These are phyloP conservation scores for Salmacisia buchloeana DNA, from an alignment of 1,284 basidiomycete species.

Conservation along the genomic window DNA sequence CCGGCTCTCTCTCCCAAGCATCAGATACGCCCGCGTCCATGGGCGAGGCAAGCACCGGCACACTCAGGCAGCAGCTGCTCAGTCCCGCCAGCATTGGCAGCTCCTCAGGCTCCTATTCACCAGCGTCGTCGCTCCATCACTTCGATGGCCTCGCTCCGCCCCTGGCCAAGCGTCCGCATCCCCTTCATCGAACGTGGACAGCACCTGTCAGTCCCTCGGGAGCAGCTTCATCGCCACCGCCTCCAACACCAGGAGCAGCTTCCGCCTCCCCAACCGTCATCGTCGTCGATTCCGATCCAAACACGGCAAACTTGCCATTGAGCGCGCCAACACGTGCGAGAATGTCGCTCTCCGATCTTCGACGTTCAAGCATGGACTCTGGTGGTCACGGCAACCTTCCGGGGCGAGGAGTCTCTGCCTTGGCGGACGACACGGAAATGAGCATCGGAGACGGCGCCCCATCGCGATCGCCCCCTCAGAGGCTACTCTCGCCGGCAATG, in stretches of 20 bases:
- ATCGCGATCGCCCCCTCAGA: not conserved
- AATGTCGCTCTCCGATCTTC: too few relatives aligned
- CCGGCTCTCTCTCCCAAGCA: not conserved
- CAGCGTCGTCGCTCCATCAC: not conserved
- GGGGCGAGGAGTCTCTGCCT: too few relatives aligned
- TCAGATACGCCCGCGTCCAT: too few relatives aligned
- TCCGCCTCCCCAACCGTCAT: not conserved
- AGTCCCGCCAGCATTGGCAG: not conserved
- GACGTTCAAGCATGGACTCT: too few relatives aligned
- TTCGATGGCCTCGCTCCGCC: not conserved
- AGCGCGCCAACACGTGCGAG: too few relatives aligned
- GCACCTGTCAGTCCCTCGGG: not conserved
- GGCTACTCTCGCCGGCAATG: not conserved
- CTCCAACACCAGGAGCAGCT: too few relatives aligned
- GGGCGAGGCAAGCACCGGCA: not conserved
- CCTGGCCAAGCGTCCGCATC: not conserved
- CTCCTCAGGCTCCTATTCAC: not conserved
- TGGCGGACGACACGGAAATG: not conserved
- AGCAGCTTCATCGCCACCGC: not conserved
- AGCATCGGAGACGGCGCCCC: not conserved
- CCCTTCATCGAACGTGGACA: not conserved
- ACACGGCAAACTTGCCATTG: too few relatives aligned
- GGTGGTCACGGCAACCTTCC: too few relatives aligned
- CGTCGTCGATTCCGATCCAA: not conserved
- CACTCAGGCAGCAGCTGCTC: not conserved